Conservation (phyloP, 768 basidiomycete genomes). For the Leucogyrophana mollusca region DNA sequence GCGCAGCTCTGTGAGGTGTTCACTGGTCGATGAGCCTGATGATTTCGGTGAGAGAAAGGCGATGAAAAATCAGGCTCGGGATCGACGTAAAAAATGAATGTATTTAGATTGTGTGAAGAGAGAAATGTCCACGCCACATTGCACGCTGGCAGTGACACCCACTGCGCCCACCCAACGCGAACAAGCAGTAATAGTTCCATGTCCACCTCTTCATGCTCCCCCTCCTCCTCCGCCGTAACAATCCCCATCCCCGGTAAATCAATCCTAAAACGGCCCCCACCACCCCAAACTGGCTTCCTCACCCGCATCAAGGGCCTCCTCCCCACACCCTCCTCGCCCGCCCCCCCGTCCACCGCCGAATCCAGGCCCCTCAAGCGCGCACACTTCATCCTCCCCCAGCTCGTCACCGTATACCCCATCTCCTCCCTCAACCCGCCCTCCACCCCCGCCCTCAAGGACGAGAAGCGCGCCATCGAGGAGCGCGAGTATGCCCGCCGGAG, state of each 20-base stretch:
- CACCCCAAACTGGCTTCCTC: conserved; percentile 65
- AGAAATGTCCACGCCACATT: too few species aligned
- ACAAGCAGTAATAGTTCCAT: too few species aligned
- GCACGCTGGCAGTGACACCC: too few species aligned
- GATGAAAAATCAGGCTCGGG: too few species aligned
- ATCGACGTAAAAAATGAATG: too few species aligned
- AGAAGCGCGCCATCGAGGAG: conserved; percentile 79
- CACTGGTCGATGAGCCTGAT: too few species aligned
- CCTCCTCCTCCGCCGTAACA: conserved; percentile 79
- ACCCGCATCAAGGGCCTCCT: conserved; percentile 74
- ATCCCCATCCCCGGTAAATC: conserved; percentile 79
- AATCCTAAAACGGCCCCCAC: conserved; percentile 77
- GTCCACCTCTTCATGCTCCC: conserved; percentile 52
- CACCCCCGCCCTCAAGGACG: conserved; percentile 73
- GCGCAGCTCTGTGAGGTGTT: too few species aligned
- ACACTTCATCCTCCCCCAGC: conserved; percentile 85
- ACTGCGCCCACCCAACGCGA: too few species aligned
- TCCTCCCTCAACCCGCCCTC: conserved; percentile 81
- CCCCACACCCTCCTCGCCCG: conserved; percentile 51
- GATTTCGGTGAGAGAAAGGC: too few species aligned
- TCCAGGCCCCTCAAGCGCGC: conserved; percentile 76
- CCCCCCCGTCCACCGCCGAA: conserved; percentile 37
- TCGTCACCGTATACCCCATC: conserved; percentile 90
- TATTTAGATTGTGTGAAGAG: too few species aligned
- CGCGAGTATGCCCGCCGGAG: conserved; percentile 67